Evolutionary conservation across 805 yeast species (phyloP).

Genomic region (Candida corydali): DNA sequence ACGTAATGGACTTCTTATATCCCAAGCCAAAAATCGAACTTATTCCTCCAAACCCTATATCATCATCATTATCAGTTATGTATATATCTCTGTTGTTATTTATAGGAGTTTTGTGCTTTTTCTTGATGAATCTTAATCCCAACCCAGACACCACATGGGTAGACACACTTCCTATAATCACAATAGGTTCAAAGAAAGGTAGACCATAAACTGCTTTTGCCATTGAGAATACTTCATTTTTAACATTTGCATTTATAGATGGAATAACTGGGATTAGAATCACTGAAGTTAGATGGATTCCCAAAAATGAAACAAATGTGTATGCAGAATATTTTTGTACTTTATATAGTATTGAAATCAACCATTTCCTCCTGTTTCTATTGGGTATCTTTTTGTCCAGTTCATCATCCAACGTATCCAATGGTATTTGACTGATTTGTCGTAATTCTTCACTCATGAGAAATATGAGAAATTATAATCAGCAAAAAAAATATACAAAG

Average conservation of each 20-base stretch:
- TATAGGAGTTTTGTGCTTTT: conserved; percentile 8
- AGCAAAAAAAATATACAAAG: not conserved
- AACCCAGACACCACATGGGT: conserved; percentile 56
- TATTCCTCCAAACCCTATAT: conserved; percentile 60
- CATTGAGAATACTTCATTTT: conserved; percentile 54
- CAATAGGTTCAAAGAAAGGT: conserved; percentile 43
- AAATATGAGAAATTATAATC: too few species aligned
- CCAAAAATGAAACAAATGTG: conserved; percentile 51
- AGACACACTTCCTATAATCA: conserved; percentile 44
- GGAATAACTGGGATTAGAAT: conserved; percentile 53
- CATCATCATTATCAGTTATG: conserved; percentile 36
- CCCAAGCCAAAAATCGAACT: conserved; percentile 55
- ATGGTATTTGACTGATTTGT: conserved; percentile 4
- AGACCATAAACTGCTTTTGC: conserved; percentile 60
- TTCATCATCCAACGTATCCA: conserved; percentile 3
- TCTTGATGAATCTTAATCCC: conserved; percentile 25
- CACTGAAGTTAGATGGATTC: conserved; percentile 55
- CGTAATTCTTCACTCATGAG: conserved; percentile 1
- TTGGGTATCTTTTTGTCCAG: not conserved
- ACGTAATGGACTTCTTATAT: conserved; percentile 42
- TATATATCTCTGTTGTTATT: conserved; percentile 9
- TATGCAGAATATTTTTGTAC: conserved; percentile 61
- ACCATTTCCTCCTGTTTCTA: conserved; percentile 9
- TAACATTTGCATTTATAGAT: conserved; percentile 20
- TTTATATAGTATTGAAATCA: conserved; percentile 13